Evolutionary conservation across 2,329 filamentous ascomycete species (phyloP), one percentile per base, ranked within the genome.

Genomic region (Nemania sp.): DNA sequence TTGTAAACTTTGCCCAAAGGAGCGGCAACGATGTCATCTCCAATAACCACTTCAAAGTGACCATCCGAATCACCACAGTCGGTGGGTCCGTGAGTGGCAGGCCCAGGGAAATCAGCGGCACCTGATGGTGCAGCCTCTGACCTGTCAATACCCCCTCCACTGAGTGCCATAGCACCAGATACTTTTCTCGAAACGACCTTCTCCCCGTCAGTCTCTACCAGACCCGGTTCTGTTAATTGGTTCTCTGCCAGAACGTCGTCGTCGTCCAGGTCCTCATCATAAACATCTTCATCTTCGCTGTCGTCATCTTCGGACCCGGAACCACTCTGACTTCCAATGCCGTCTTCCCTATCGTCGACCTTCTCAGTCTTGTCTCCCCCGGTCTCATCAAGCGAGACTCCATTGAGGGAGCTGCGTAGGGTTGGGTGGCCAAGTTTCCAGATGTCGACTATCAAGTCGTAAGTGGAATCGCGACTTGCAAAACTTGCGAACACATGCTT

Each of bases 351-450:
- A 25, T 77, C 75, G 39, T 90, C 88, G 25, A 88, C 82, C 75
- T 96, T 95, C 70, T 96, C 93, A 0, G 92, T 97, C 78, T 95
- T 96, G 75, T 97, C 93, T 20, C 92, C 92, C 5, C 91, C 90
- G 0, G 87, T 89, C 63, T 91, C 88, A 65, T 93, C 90, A 2
- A 97, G 81, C 12, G 87, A 85, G 11, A 96, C 91, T 2, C 95
- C 94, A 65, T 97, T 97, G 2, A 97, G 80, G 3, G 92, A 96
- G 73, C 92, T 97, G 74, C 92, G 91, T 32, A 99, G 78, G 57
- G 92, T 91, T 1, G 95, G 94, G 73, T 99, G 95, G 15, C 91
- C 95, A 32, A 97, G 89, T 75, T 97, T 97, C 95, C 95, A 99
- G 60, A 99, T 98, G 61, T 96, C 96, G 67, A 99, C 90, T 72